phyloP scores from a whole-genome alignment of 2,329 filamentous ascomycete genomes.

The Ophiostoma angusticollis region DNA sequence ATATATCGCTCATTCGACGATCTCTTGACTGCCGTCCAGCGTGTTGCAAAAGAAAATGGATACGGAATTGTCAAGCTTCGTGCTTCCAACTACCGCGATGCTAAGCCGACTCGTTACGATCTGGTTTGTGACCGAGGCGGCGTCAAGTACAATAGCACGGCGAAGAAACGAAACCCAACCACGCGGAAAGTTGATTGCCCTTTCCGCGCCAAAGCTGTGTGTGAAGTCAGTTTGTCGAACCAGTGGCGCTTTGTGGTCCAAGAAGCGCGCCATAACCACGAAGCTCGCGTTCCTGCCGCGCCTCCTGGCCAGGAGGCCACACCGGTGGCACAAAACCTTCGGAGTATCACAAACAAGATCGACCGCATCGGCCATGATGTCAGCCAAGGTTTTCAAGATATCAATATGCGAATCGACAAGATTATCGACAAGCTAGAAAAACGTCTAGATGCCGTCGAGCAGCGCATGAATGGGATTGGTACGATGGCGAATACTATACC shows the following conservation, averaged over 20 bases:
- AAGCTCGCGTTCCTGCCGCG: slow-evolving; percentile 41
- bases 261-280: slow-evolving; percentile 48
- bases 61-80: slow-evolving; percentile 51
- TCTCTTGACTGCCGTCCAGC: slow-evolving; percentile 43
- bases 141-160: slow-evolving; percentile 52
- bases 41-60: slow-evolving; percentile 47
- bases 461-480: slow-evolving; percentile 14
- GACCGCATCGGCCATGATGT: slow-evolving; percentile 47
- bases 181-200: slow-evolving; percentile 53
- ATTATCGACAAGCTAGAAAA: slow-evolving; percentile 38
- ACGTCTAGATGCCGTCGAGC: slow-evolving; percentile 41
- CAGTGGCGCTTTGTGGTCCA: slow-evolving; percentile 53
- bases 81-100: slow-evolving; percentile 50
- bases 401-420: slow-evolving; percentile 38
- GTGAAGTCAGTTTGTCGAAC: slow-evolving; percentile 48
- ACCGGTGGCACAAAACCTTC: slow-evolving; percentile 43
- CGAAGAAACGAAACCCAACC: slow-evolving; percentile 51
- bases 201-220: slow-evolving; percentile 50
- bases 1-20: slow-evolving; percentile 49
- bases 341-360: slow-evolving; percentile 46
- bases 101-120: slow-evolving; percentile 49
- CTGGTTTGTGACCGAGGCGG: slow-evolving; percentile 50
- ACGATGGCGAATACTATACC: slow-evolving; percentile 6
- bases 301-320: slow-evolving; percentile 44
- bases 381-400: slow-evolving; percentile 36